Evolutionary conservation across 2,329 filamentous ascomycete species (phyloP).

Genomic region (Anisogramma anomala): DNA sequence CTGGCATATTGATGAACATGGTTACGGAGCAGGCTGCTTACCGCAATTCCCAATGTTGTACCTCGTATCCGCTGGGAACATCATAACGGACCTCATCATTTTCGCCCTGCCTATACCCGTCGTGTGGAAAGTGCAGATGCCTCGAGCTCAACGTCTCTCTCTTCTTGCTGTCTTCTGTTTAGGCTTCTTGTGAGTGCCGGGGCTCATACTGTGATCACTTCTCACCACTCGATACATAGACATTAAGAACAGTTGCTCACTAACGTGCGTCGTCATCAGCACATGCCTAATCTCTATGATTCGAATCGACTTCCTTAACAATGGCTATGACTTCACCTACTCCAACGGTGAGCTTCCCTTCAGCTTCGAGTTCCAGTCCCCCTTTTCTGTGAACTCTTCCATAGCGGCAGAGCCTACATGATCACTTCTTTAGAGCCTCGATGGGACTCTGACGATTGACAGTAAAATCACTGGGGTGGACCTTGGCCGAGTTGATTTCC

Average conservation of each 20-base stretch:
- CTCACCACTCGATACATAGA: no score
- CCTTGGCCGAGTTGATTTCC: slow-evolving; percentile 3
- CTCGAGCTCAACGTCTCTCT: slow-evolving; percentile 1
- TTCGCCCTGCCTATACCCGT: slow-evolving; percentile 8
- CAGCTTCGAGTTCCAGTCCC: no score
- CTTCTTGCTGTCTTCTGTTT: slow-evolving; percentile 7
- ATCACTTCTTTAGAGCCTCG: no score
- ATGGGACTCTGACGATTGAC: no score
- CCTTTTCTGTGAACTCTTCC: no score
- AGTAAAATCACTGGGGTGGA: slow-evolving; percentile 3
- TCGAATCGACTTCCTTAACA: slow-evolving; percentile 3
- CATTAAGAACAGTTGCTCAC: no score
- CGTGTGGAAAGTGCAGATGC: slow-evolving; percentile 8
- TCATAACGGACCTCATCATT: slow-evolving; percentile 8
- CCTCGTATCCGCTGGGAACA: slow-evolving; percentile 9
- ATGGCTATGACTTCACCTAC: slow-evolving; percentile 2
- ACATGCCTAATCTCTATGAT: slow-evolving; percentile 5
- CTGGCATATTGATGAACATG: slow-evolving; percentile 1
- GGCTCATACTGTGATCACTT: no score
- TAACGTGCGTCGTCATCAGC: background rate
- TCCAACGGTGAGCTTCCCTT: slow-evolving; percentile 1
- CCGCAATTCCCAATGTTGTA: slow-evolving; percentile 8
- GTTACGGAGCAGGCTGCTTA: slow-evolving; percentile 1
- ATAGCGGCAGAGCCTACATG: no score
- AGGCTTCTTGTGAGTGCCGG: slow-evolving; percentile 7